Conservation (phyloP, 805 yeast species). For the Wickerhamiella slavikovae region DNA sequence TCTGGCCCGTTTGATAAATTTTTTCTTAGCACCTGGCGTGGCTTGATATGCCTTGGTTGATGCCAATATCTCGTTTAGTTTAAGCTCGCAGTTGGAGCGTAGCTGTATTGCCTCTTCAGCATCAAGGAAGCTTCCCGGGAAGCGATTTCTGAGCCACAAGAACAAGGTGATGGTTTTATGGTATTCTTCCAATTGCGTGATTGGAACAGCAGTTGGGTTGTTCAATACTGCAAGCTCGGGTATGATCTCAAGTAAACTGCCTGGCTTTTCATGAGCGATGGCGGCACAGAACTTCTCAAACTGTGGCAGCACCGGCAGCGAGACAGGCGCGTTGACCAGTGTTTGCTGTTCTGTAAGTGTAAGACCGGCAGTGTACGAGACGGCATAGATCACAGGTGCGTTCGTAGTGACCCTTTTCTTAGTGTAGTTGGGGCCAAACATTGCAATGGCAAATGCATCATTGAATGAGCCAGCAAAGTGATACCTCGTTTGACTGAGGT, state of each 20-base stretch:
- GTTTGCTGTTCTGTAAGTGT: conserved; percentile 36
- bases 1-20: too few relatives aligned
- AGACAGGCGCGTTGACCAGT: conserved; percentile 47
- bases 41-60: too few relatives aligned
- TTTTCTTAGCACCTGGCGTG: too few relatives aligned
- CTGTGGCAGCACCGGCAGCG: too few relatives aligned
- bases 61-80: conserved; percentile 23
- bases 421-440: conserved; percentile 1
- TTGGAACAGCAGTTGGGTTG: conserved; percentile 5
- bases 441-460: conserved; percentile 21
- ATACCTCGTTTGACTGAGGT: conserved; percentile 34
- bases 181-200: conserved; percentile 31
- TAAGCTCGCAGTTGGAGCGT: conserved; percentile 45
- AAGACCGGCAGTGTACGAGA: conserved; percentile 24
- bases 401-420: conserved; percentile 16
- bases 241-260: conserved; percentile 33
- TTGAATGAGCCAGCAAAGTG: conserved; percentile 27
- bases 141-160: conserved; percentile 75
- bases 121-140: conserved; percentile 64
- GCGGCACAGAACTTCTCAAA: too few relatives aligned
- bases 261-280: too few relatives aligned
- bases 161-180: conserved; percentile 50
- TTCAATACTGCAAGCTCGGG: conserved; percentile 3
- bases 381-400: conserved; percentile 23
- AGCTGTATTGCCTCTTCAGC: conserved; percentile 50